These are phyloP conservation scores for Metschnikowia picachoensis DNA, from an alignment of 805 yeast species.

Conservation along the genomic window DNA sequence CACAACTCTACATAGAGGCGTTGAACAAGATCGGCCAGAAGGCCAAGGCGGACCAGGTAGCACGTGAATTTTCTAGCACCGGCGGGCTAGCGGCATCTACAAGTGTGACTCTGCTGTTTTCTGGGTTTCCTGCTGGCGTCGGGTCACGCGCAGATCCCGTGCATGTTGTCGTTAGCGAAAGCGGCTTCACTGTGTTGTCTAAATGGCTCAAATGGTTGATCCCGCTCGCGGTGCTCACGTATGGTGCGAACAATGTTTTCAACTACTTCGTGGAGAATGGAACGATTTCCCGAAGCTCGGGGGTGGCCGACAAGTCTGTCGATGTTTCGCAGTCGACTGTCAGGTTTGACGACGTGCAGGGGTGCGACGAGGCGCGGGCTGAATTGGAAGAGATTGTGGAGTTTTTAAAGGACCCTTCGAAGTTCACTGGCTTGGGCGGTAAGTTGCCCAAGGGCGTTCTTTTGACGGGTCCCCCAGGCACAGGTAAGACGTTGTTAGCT, in stretches of 20 bases:
- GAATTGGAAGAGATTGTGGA: constrained; percentile 98
- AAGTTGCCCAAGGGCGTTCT: constrained; percentile 96
- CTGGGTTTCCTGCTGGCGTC: constrained; percentile 31
- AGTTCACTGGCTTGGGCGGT: constrained; percentile 95
- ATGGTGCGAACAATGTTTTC: constrained; percentile 76
- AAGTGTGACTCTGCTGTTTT: constrained; percentile 16
- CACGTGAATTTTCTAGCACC: constrained; percentile 33
- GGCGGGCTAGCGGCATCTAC: constrained; percentile 6
- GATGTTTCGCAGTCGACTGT: constrained; percentile 85
- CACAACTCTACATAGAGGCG: constrained; percentile 76
- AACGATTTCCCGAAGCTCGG: constrained; percentile 70
- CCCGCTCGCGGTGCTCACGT: constrained; percentile 74
- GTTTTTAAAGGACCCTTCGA: constrained; percentile 91
- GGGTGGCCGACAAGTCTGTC: constrained; percentile 70
- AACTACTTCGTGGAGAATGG: constrained; percentile 79
- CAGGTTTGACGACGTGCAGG: constrained; percentile 88
- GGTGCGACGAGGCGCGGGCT: constrained; percentile 97
- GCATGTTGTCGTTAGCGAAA: constrained; percentile 89
- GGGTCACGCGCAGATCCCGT: constrained; percentile 81
- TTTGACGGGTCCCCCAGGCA: constrained; percentile 98
- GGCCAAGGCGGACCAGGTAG: constrained; percentile 70
- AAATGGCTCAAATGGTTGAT: constrained; percentile 88
- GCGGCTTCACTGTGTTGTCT: constrained; percentile 70
- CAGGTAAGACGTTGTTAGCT: constrained; percentile 95
- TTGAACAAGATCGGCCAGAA: constrained; percentile 70